Evolutionary conservation across 768 basidiomycete species (phyloP), one percentile per base, ranked within the genome.

Genomic region (Tulasnella sp.): DNA sequence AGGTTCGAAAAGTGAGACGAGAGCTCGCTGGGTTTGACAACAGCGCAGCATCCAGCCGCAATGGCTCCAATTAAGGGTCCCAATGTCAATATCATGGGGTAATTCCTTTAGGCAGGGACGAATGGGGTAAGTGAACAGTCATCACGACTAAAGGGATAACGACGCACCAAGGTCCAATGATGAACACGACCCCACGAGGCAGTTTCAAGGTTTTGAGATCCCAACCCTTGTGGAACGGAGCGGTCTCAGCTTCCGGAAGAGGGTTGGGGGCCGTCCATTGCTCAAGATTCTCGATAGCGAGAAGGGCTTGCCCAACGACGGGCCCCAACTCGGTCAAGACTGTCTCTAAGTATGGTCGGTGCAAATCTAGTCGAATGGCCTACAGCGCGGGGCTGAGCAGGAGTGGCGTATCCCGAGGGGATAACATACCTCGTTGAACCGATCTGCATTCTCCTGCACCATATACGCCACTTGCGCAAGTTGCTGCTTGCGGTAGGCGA

Each of bases 21-120:
- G 4, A 79, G 69, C 64, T 92, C 90, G 1, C 88, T 84, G 0
- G 85, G 84, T 66, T 92, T 92, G 50, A 90, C 46, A 4, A 83
- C 68, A 2, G 77, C 78, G 0, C 83, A 73, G 63, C 82, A 82
- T 5, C 89, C 89, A 2, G 87, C 85, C 0, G 87, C 82, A 39
- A 93, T 76, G 1, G 89, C 89, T 6, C 82, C 82, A 45, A 67
- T 57, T 60, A 42, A 21, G 12, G 31, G 32, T 15, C 39, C 37
- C 7, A 55, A 39, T 21, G 37, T 45, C 14, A 40, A 27, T 23
- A 42, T 45, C 31, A 55, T 27, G n/a, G 37, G 41, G 35, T 42
- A 55, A 14, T 55, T 43, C 31, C 66, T 76, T 19, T 57, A 83
- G 82, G 60, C 88, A 59, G 11, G 83, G 83, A 1, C 73, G 69